A percentile compares a stretch with the other conserved stretches of the same genome.
Conservation (phyloP, 805 yeast genomes). For the Ogataea glucozyma region DNA sequence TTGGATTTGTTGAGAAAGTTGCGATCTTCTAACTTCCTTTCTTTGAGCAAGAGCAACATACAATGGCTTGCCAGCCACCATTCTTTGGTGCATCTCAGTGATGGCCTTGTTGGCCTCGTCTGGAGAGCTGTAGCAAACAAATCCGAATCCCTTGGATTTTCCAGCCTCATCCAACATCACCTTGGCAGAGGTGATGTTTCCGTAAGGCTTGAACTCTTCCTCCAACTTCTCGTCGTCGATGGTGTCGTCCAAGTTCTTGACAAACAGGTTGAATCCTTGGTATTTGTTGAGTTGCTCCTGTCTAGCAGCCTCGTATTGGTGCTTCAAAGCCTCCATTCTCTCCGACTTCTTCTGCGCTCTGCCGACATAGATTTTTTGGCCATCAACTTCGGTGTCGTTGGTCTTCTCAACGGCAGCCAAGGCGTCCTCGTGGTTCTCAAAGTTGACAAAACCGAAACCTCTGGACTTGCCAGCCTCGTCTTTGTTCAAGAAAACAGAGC, state of each 20-base stretch:
- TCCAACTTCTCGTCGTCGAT: slow-evolving; percentile 88
- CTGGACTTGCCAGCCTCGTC: slow-evolving; percentile 86
- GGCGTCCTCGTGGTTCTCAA: slow-evolving; percentile 83
- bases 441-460: slow-evolving; percentile 97
- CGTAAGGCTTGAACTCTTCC: slow-evolving; percentile 92
- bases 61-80: slow-evolving; percentile 92
- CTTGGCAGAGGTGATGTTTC: slow-evolving; percentile 92
- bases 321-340: slow-evolving; percentile 93
- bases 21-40: slow-evolving; percentile 95
- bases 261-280: slow-evolving; percentile 96
- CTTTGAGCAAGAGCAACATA: slow-evolving; percentile 99
- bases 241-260: slow-evolving; percentile 93
- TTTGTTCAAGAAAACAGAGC: slow-evolving; percentile 78
- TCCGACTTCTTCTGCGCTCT: slow-evolving; percentile 99
- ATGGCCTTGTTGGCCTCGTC: slow-evolving; percentile 99
- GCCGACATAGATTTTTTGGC: slow-evolving; percentile 89
- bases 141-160: slow-evolving; percentile 97
- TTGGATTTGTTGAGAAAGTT: slow-evolving; percentile 95
- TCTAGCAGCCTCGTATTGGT: slow-evolving; percentile 89
- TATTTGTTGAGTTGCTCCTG: slow-evolving; percentile 89
- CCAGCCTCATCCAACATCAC: slow-evolving; percentile 95
- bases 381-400: slow-evolving; percentile 82
- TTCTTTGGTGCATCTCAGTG: slow-evolving; percentile 96
- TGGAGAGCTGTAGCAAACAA: slow-evolving; percentile 95
- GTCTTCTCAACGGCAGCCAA: slow-evolving; percentile 87